A percentile compares a stretch with the other conserved stretches of the same genome.
Evolutionary conservation across 1,284 basidiomycete species (phyloP).

Genomic region (Marasmius fiardii): DNA sequence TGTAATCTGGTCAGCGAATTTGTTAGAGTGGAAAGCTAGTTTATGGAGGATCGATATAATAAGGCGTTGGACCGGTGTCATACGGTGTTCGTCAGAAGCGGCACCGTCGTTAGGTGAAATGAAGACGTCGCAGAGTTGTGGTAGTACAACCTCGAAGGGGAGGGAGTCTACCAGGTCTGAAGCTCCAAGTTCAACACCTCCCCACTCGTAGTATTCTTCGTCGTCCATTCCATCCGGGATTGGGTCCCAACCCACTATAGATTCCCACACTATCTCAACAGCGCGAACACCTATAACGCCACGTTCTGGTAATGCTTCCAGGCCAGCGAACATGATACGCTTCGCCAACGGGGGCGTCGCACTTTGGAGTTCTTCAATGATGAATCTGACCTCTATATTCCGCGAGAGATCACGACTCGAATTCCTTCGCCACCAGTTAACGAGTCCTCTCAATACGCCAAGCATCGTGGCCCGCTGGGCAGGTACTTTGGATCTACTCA

Average conservation of each 20-base stretch:
- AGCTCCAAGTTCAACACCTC: conserved; percentile 49
- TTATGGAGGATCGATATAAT: conserved; percentile 64
- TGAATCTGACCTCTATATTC: conserved; percentile 37
- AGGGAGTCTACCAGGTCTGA: conserved; percentile 38
- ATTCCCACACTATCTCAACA: conserved; percentile 69
- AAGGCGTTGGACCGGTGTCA: conserved; percentile 46
- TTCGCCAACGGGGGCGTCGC: conserved; percentile 25
- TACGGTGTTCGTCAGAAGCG: conserved; percentile 32
- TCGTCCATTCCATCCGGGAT: conserved; percentile 13
- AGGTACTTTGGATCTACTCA: conserved; percentile 79
- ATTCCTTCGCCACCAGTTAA: conserved; percentile 36
- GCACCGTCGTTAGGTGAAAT: conserved; percentile 26
- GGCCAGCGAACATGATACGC: conserved; percentile 61
- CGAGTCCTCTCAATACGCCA: conserved; percentile 49
- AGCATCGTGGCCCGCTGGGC: conserved; percentile 86
- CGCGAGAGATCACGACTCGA: neutral
- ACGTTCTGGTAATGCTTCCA: conserved; percentile 62
- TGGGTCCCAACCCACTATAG: conserved; percentile 57
- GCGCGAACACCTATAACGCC: conserved; percentile 66
- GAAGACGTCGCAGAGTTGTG: conserved; percentile 39
- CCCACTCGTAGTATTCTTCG: conserved; percentile 16
- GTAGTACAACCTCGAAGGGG: conserved; percentile 53
- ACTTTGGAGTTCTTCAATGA: conserved; percentile 3
- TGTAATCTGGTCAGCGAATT: conserved; percentile 52
- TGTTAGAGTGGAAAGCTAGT: conserved; percentile 54